Percentiles rank a stretch among this genome's conserved stretches.
Evolutionary conservation across 2,329 filamentous ascomycete genomes (phyloP).

Genomic region (Cadophora sp.): DNA sequence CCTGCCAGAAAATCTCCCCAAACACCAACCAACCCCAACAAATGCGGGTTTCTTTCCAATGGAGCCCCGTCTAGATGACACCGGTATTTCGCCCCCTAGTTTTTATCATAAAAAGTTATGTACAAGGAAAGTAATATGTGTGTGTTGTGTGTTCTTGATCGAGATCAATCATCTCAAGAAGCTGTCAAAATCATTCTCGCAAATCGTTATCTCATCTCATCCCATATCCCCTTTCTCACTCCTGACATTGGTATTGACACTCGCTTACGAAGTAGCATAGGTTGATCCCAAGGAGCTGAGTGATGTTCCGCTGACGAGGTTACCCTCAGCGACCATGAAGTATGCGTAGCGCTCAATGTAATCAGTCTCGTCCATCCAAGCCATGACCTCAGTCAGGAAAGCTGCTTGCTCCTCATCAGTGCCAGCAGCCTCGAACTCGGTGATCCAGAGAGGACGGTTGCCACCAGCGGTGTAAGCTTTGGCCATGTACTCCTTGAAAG

Average conservation of each 20-base stretch:
- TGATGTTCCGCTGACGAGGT: constrained; percentile 28
- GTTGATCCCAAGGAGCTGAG: constrained; percentile 27
- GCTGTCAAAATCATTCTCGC: constrained; percentile 3
- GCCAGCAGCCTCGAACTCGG: constrained; percentile 51
- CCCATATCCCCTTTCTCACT: too few species aligned
- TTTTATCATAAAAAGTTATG: constrained; percentile 6
- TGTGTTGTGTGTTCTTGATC: neutral
- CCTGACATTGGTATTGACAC: neutral
- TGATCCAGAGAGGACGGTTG: constrained; percentile 53
- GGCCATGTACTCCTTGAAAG: constrained; percentile 52
- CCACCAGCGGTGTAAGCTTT: constrained; percentile 48
- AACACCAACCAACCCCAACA: neutral
- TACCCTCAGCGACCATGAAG: constrained; percentile 47
- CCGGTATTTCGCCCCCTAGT: constrained; percentile 13
- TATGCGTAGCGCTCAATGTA: constrained; percentile 51
- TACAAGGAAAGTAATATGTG: constrained; percentile 11
- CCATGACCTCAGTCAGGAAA: constrained; percentile 53
- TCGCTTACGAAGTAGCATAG: constrained; percentile 20
- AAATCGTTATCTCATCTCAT: neutral
- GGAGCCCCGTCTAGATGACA: constrained; percentile 7
- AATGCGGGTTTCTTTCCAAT: neutral
- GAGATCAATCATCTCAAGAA: constrained; percentile 1
- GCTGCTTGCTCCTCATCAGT: constrained; percentile 42
- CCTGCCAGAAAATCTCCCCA: neutral
- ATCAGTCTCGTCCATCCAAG: constrained; percentile 51